A percentile compares a stretch with the other conserved stretches of the same genome.
These are phyloP conservation scores for Ophiostoma sp. DNA, from an alignment of 2,329 filamentous ascomycete species.

Conservation along the genomic window DNA sequence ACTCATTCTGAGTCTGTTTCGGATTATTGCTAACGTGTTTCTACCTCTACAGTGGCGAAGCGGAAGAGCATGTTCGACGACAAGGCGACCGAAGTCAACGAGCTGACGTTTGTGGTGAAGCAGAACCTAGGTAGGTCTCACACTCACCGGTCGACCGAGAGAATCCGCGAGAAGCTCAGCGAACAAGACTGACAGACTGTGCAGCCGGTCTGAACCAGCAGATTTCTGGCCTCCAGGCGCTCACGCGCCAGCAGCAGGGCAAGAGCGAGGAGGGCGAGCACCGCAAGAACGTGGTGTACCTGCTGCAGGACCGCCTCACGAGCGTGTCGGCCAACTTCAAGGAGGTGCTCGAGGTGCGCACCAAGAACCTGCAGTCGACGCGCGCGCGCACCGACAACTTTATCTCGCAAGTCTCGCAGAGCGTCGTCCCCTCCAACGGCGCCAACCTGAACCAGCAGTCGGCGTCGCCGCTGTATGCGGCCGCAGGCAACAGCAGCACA, in stretches of 20 bases:
- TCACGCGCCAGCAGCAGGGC: slow-evolving; percentile 73
- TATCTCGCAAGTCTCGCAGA: slow-evolving; percentile 79
- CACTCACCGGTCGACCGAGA: background rate
- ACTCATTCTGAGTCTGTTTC: background rate
- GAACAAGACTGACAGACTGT: background rate
- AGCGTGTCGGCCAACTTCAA: slow-evolving; percentile 96
- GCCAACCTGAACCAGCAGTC: slow-evolving; percentile 42
- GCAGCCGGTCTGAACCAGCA: slow-evolving; percentile 64
- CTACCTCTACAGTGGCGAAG: slow-evolving; percentile 58
- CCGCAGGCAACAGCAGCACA: slow-evolving; percentile 43
- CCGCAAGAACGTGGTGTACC: slow-evolving; percentile 92
- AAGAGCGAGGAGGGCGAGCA: slow-evolving; percentile 78
- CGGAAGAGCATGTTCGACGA: slow-evolving; percentile 97
- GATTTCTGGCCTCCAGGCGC: slow-evolving; percentile 72
- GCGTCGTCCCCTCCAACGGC: slow-evolving; percentile 40
- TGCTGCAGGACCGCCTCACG: slow-evolving; percentile 84
- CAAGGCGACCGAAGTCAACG: slow-evolving; percentile 90
- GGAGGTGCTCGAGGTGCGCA: slow-evolving; percentile 90
- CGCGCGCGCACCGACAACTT: slow-evolving; percentile 93
- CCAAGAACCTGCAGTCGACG: slow-evolving; percentile 95
- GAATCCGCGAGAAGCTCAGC: too few species aligned
- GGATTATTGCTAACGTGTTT: background rate
- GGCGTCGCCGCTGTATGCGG: slow-evolving; percentile 77
- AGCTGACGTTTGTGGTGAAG: slow-evolving; percentile 73
- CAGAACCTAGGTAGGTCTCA: slow-evolving; percentile 25